Evolutionary conservation across 2,329 filamentous ascomycete species (phyloP).

Genomic region (Helotiales sp.): DNA sequence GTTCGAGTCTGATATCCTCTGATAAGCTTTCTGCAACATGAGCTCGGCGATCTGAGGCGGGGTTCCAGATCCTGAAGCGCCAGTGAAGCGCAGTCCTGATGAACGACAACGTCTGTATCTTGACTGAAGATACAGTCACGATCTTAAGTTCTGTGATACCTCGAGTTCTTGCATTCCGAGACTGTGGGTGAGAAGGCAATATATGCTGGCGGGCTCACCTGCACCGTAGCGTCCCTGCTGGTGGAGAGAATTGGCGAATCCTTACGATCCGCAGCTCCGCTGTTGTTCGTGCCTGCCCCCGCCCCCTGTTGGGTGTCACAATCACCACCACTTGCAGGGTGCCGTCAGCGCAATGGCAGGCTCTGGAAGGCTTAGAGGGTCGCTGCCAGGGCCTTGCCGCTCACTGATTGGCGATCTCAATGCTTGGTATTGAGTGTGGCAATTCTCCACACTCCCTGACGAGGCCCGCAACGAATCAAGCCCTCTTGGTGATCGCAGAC

Average conservation of each 20-base stretch:
- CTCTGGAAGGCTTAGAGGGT: neutral
- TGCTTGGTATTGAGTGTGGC: neutral
- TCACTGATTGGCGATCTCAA: neutral
- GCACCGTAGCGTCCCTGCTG: neutral
- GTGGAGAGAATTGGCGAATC: neutral
- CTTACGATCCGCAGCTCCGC: neutral
- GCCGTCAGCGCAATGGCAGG: neutral
- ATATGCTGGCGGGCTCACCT: neutral
- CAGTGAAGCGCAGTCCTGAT: neutral
- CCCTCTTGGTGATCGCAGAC: neutral
- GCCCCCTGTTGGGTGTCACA: neutral
- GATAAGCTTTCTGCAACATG: neutral
- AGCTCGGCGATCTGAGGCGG: neutral
- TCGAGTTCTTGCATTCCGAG: neutral
- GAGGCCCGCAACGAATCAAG: neutral
- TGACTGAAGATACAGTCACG: neutral
- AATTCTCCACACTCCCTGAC: neutral
- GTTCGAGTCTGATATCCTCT: neutral
- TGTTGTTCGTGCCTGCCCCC: neutral
- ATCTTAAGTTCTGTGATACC: neutral
- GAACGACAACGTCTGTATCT: neutral
- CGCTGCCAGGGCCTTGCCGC: neutral
- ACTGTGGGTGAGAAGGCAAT: neutral
- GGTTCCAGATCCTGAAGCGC: neutral
- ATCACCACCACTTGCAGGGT: neutral